These are phyloP conservation scores for Starmerella scarabaei DNA, from an alignment of 805 yeast genomes.

Conservation along the genomic window DNA sequence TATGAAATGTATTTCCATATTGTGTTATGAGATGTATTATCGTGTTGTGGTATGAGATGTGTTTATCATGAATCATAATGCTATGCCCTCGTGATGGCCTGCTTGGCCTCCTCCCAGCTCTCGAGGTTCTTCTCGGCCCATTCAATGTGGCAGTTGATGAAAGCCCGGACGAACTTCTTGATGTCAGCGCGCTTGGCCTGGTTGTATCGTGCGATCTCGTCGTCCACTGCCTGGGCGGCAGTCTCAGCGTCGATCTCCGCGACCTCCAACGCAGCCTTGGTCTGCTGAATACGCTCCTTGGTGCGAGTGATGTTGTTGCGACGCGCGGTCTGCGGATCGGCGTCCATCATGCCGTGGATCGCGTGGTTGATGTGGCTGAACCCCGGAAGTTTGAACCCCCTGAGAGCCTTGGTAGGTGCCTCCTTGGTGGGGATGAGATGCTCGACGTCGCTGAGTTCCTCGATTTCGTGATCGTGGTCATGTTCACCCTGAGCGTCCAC, in stretches of 20 bases:
- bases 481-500: background rate
- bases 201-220: conserved; percentile 36
- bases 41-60: too few species aligned
- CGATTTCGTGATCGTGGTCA: background rate
- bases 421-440: background rate
- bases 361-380: conserved; percentile 39
- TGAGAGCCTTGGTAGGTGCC: background rate
- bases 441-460: background rate
- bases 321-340: conserved; percentile 52
- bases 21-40: too few species aligned
- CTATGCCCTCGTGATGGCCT: conserved; percentile 18
- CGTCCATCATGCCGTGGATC: conserved; percentile 50
- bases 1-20: too few species aligned
- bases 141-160: conserved; percentile 42
- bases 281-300: conserved; percentile 34
- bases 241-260: conserved; percentile 42
- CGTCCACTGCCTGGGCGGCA: conserved; percentile 34
- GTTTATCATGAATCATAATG: background rate
- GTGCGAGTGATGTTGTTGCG: conserved; percentile 37
- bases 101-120: conserved; percentile 51
- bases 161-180: conserved; percentile 38
- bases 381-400: conserved; percentile 41
- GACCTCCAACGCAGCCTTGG: conserved; percentile 39
- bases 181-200: conserved; percentile 39
- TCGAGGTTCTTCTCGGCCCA: conserved; percentile 61